phyloP scores from a whole-genome alignment of 2,329 filamentous ascomycete species.

The Exophiala calicioides region DNA sequence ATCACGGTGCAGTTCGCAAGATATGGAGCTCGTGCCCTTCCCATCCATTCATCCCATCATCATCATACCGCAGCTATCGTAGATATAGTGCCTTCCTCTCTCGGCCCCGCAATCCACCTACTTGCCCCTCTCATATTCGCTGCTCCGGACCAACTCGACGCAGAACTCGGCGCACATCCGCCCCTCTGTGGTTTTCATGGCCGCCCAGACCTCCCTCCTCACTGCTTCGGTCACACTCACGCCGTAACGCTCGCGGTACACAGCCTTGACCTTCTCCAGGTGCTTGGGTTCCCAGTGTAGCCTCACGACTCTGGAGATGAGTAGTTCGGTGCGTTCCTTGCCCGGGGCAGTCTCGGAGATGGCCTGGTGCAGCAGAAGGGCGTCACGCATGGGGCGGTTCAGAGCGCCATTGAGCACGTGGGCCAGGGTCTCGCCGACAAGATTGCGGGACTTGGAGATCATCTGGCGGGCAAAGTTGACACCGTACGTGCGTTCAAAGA shows the following conservation, averaged over 20 bases:
- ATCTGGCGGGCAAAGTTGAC: constrained; percentile 87
- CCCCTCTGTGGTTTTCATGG: constrained; percentile 34
- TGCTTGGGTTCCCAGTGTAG: constrained; percentile 91
- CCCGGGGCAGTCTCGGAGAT: constrained; percentile 70
- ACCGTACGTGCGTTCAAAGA: constrained; percentile 72
- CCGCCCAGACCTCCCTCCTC: constrained; percentile 69
- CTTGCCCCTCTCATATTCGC: too few relatives aligned
- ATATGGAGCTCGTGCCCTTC: too few relatives aligned
- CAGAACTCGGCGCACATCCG: constrained; percentile 30
- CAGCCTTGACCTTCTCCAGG: constrained; percentile 74
- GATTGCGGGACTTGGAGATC: constrained; percentile 82
- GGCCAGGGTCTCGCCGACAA: constrained; percentile 90
- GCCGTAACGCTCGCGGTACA: constrained; percentile 77
- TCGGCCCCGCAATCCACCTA: too few relatives aligned
- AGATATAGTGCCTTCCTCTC: too few relatives aligned
- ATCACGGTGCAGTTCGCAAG: too few relatives aligned
- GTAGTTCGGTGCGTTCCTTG: constrained; percentile 76
- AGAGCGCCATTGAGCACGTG: constrained; percentile 97
- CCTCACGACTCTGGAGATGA: constrained; percentile 83
- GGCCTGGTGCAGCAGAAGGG: constrained; percentile 86
- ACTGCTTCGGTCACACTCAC: constrained; percentile 75
- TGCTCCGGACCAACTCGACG: constrained; percentile 24
- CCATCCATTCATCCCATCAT: too few relatives aligned
- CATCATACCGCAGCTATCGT: too few relatives aligned
- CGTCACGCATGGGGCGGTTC: constrained; percentile 91